Evolutionary conservation across 164 flowering plant genomes (phyloP).

Genomic region (Brasenia schreberi): DNA sequence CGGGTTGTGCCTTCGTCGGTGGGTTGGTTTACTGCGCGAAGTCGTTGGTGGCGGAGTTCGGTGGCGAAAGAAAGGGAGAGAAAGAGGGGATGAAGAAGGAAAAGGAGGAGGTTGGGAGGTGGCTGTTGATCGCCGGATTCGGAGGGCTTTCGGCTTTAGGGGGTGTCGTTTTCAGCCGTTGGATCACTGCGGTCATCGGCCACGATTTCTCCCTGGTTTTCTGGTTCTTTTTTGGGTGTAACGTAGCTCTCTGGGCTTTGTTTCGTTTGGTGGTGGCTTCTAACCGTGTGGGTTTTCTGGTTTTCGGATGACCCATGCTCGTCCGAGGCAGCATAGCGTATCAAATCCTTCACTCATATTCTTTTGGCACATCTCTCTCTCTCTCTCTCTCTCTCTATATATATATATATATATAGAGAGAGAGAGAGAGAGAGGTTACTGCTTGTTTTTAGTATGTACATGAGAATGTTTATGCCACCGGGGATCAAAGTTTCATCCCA

Average conservation of each 20-base stretch:
- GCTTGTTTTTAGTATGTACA: too few relatives aligned
- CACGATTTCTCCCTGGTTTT: neutral
- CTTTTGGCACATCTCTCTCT: too few relatives aligned
- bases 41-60: neutral
- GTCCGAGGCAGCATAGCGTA: too few relatives aligned
- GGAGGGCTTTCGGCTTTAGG: neutral
- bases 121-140: neutral
- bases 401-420: too few relatives aligned
- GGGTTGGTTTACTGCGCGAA: neutral
- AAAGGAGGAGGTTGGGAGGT: neutral
- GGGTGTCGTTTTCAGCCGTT: neutral
- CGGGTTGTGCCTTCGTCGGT: neutral
- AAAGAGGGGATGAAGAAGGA: neutral
- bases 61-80: neutral
- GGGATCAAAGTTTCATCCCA: too few relatives aligned
- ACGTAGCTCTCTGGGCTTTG: neutral
- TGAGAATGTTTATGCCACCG: too few relatives aligned
- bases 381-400: too few relatives aligned
- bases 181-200: neutral
- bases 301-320: neutral
- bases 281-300: neutral
- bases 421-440: too few relatives aligned
- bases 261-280: neutral
- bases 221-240: slow-evolving; percentile 2
- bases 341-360: too few relatives aligned